Percentiles rank a stretch among this genome's conserved stretches.
These are phyloP conservation scores for Taphrina pruni DNA, from an alignment of 1,139 yeast species.

Conservation along the genomic window DNA sequence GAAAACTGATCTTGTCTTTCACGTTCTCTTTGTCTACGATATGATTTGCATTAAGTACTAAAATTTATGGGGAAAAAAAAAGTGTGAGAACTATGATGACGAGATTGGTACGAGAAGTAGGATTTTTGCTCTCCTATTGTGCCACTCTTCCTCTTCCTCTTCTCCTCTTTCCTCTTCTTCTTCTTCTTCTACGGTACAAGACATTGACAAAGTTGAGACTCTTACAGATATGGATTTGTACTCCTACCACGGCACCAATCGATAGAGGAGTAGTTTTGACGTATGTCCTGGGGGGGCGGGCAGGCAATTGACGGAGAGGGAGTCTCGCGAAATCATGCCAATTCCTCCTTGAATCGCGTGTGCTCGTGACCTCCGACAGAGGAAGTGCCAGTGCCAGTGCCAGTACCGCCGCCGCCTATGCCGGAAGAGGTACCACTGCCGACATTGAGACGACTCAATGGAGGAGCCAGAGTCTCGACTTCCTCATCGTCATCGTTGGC, in stretches of 20 bases:
- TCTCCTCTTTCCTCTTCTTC: background rate
- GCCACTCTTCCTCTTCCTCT: background rate
- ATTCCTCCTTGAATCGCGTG: slow-evolving; percentile 38
- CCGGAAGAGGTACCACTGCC: background rate
- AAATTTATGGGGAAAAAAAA: background rate
- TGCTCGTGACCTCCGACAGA: slow-evolving; percentile 12
- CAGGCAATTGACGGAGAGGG: too few relatives aligned
- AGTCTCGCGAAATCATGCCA: slow-evolving; percentile 21
- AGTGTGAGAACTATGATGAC: too few relatives aligned
- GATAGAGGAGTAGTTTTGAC: too few relatives aligned
- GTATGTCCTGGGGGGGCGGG: too few relatives aligned
- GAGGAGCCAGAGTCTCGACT: slow-evolving; percentile 20
- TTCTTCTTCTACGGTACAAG: background rate
- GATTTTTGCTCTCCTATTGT: too few relatives aligned
- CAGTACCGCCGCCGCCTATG: background rate
- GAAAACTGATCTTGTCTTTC: background rate
- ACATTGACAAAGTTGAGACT: background rate
- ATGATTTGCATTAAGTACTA: slow-evolving; percentile 15
- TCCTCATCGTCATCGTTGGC: slow-evolving; percentile 6
- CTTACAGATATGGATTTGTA: background rate
- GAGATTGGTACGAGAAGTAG: too few relatives aligned
- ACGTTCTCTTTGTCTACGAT: background rate
- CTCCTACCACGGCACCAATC: too few relatives aligned
- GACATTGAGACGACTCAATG: background rate
- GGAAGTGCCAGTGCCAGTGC: too few relatives aligned